Evolutionary conservation across 2,329 filamentous ascomycete genomes (phyloP), one percentile per base, ranked within the genome.

Genomic region (Paecilomyces dactylethromorphus): DNA sequence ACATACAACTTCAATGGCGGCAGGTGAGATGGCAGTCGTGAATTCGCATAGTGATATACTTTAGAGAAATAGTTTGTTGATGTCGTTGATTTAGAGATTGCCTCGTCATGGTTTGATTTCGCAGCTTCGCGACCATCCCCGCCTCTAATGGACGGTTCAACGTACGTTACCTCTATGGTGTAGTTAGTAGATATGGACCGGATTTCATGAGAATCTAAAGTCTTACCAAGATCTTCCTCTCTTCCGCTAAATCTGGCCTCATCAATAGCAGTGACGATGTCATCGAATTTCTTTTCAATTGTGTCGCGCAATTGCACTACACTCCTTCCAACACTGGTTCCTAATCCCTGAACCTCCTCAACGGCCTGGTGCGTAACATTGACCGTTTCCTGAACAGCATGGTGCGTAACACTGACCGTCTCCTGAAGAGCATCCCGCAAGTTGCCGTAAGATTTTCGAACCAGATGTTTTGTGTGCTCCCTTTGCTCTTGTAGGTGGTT

Each of bases 41-140:
- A 90, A 70, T 96, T 96, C 53, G 84, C 81, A 69, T 95, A 95
- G 1, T 87, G 75, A 67, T 91, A 87, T 13, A 91, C 88, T 71
- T 94, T 95, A 13, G 86, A 82, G 65, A 92, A 91, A 68, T 87
- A 86, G 61, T 82, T 84, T 8, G 80, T 56, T 7, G 60, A 61
- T 11, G n/a, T 45, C 5, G 39, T 35, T 24, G 57, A 18, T 51
- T 29, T 59, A 58, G n/a, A 51, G 33, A 26, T 57, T 51, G 11
- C 29, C 15, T 45, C 18, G n/a, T 32, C 24, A 10, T 33, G 18
- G 15, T 18, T 18, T 3, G 39, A 45, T 8, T 3, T 21, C 15
- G 6, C 39, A n/a, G 8, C 35, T 45, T 18, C 35, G 35, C 35
- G 35, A 21, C 21, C 50, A 52, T 52, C 21, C 5, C 13, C 21